Percentiles rank a stretch among this genome's conserved stretches.
phyloP scores from a whole-genome alignment of 306 rosid genomes.

The Acacia acuminata region DNA sequence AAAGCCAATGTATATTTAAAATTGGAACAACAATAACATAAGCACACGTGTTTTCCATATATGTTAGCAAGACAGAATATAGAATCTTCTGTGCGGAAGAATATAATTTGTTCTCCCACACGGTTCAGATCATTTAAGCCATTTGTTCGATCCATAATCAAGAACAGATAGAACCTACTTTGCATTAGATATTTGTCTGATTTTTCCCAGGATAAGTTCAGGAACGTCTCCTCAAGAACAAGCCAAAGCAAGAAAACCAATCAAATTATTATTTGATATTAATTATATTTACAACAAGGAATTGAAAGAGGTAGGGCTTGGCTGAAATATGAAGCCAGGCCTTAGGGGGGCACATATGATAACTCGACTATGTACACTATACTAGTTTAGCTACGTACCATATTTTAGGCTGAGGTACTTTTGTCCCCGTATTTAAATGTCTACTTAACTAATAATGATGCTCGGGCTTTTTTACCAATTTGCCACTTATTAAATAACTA shows the following conservation, averaged over 20 bases:
- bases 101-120: constrained; percentile 32
- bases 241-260: background rate
- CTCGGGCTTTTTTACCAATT: too few species aligned
- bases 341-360: background rate
- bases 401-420: background rate
- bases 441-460: too few species aligned
- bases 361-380: background rate
- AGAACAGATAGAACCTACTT: background rate
- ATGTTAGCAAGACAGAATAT: background rate
- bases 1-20: too few species aligned
- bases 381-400: background rate
- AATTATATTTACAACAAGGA: background rate
- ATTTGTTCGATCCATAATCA: background rate
- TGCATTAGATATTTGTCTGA: background rate
- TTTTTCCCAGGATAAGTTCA: background rate
- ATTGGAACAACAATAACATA: too few species aligned
- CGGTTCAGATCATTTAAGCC: background rate
- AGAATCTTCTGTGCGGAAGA: background rate
- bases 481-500: too few species aligned
- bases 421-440: too few species aligned
- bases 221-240: background rate
- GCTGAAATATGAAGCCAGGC: background rate
- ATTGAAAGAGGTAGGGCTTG: background rate
- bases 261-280: background rate
- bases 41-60: background rate